A percentile compares a stretch with the other conserved stretches of the same genome.
Evolutionary conservation across 257 asterid genomes (phyloP).

Genomic region (Ajuga chamaepitys): DNA sequence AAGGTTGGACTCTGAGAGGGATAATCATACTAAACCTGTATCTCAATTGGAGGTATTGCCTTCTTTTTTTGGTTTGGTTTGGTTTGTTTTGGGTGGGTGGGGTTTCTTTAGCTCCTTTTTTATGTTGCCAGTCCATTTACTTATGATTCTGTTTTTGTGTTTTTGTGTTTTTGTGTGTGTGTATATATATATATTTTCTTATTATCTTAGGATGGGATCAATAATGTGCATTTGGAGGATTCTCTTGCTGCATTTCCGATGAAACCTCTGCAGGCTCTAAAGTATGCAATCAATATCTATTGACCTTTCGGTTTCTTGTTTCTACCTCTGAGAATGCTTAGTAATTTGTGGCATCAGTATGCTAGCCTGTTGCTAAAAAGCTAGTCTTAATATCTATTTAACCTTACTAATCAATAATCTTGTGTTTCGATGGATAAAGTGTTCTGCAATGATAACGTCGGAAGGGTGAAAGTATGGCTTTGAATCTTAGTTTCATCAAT

Average conservation of each 20-base stretch:
- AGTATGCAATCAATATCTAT: constrained; percentile 37
- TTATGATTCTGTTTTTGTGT: too few species aligned
- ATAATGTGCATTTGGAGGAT: constrained; percentile 48
- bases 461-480: not conserved
- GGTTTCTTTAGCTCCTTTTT: not conserved
- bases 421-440: not conserved
- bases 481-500: not conserved
- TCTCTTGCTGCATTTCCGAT: constrained; percentile 80
- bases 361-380: not conserved
- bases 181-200: not conserved
- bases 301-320: constrained; percentile 15
- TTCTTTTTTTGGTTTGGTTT: not conserved
- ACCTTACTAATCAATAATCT: not conserved
- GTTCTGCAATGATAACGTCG: not conserved
- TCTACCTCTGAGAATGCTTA: constrained; percentile 8
- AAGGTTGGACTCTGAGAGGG: constrained; percentile 22
- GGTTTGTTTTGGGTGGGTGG: not conserved
- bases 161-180: too few species aligned
- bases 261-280: constrained; percentile 87
- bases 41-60: constrained; percentile 38
- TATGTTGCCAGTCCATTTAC: too few species aligned
- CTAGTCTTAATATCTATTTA: not conserved
- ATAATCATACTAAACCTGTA: constrained; percentile 34
- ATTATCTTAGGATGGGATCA: constrained; percentile 46
- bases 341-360: constrained; percentile 2